Percentiles rank a stretch among this genome's conserved stretches.
Evolutionary conservation across 768 basidiomycete species (phyloP).

Genomic region (Lactifluus piperatus): DNA sequence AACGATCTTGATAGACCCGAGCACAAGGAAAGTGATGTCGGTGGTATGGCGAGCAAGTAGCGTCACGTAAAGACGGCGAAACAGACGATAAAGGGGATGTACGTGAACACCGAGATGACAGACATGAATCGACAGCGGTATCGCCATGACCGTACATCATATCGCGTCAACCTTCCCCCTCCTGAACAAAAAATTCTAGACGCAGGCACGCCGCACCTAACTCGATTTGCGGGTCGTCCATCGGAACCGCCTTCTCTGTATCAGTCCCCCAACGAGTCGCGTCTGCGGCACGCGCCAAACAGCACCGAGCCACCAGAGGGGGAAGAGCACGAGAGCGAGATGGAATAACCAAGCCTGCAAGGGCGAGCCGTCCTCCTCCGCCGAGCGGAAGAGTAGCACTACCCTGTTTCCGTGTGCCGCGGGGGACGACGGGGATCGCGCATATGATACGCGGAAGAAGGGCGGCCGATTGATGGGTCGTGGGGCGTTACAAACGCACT

Average conservation of each 20-base stretch:
- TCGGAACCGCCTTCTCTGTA: constrained; percentile 57
- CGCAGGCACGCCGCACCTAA: constrained; percentile 44
- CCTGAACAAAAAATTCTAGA: background rate
- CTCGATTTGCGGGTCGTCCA: constrained; percentile 77
- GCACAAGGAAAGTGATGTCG: background rate
- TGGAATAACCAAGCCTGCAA: constrained; percentile 75
- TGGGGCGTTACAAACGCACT: constrained; percentile 72
- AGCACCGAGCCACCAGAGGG: constrained; percentile 60
- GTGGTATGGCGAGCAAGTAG: background rate
- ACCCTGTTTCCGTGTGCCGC: constrained; percentile 48
- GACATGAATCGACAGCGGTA: constrained; percentile 68
- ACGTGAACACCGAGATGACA: constrained; percentile 57
- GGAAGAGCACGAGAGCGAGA: constrained; percentile 50
- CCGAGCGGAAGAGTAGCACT: constrained; percentile 47
- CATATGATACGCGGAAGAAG: constrained; percentile 62
- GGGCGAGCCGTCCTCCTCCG: constrained; percentile 42
- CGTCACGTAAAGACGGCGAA: constrained; percentile 49
- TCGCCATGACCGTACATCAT: constrained; percentile 61
- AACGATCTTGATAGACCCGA: background rate
- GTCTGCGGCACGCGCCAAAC: constrained; percentile 52
- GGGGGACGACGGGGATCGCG: constrained; percentile 66
- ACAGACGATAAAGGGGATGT: constrained; percentile 70
- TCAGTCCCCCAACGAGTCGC: constrained; percentile 48
- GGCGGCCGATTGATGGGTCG: constrained; percentile 54
- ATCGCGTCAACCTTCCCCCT: constrained; percentile 3